Base-by-base conservation (phyloP, 805 yeast genomes). In the Tetrapisispora phaffii region DNA sequence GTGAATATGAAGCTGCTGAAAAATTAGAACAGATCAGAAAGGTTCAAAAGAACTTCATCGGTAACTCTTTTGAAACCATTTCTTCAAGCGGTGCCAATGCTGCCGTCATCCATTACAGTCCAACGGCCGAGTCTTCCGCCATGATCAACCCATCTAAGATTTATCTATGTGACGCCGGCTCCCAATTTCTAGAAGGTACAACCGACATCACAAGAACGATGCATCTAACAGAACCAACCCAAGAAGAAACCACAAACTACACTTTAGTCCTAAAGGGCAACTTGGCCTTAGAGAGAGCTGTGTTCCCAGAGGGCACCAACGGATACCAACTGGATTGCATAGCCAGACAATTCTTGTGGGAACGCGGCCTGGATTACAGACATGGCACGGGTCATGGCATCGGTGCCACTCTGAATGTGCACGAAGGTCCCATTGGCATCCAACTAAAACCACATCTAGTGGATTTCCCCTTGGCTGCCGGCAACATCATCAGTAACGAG, bases 321-420 rank as follows among this genome's bases (percentile, higher is more conserved):
- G 95, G 96, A 0, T 74, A 76, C 45, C 75, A 77, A 56, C 76
- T 93, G 29, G 98, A 93, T 59, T 69, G 79, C 0, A 70, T 88
- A 43, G 95, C 96, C 0, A 74, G 98, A 51, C 88, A 82, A 62
- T 81, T 77, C 43, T 67, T 93, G 48, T 85, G 94, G 88, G 70
- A 77, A 34, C 72, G 78, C 43, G 97, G 97, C 0, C 69, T 86
- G 41, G 93, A 85, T 60, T 93, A 85, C 61, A 77, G 81, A 50
- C 98, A 93, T 64, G 97, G 98, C 9, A 87, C 97, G 0, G 96
- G 97, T 1, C 98, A 93, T 64, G 98, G 98, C 4, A 84, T 93
- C n/a, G 97, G 96, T 2, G 74, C 89, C 19, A 90, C 74, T 60
- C 77, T 94, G 39, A 82, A 83, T 61, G 97, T 93, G 16, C 98